These are phyloP conservation scores for Musa beccarii DNA, from an alignment of 176 grass and related monocot genomes.

Conservation along the genomic window DNA sequence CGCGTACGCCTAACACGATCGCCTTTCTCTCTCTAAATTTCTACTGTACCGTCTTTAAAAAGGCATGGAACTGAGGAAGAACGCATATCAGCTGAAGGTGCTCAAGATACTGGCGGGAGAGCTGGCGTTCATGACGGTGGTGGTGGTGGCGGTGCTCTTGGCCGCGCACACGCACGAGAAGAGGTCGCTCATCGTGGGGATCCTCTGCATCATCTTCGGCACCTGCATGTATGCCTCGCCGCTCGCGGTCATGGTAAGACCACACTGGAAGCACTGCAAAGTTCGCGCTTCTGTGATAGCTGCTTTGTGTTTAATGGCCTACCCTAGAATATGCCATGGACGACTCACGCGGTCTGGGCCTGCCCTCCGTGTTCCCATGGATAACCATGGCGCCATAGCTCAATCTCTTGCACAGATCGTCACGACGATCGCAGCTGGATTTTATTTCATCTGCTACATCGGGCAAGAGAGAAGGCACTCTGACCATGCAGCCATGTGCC, in stretches of 20 bases:
- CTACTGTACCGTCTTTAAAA: conserved; percentile 26
- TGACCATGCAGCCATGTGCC: too few species aligned
- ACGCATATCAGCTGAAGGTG: conserved; percentile 8
- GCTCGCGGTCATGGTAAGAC: conserved; percentile 33
- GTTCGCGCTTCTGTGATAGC: too few species aligned
- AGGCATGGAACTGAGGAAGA: neutral
- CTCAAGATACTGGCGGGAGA: conserved; percentile 28
- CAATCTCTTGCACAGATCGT: too few species aligned
- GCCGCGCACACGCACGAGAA: conserved; percentile 33
- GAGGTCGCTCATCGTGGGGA: conserved; percentile 47
- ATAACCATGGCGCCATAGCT: too few species aligned
- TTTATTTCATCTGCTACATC: too few species aligned
- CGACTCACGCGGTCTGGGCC: too few species aligned
- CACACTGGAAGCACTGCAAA: too few species aligned
- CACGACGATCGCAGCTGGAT: too few species aligned
- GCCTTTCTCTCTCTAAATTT: neutral
- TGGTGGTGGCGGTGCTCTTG: conserved; percentile 34
- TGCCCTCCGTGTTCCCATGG: too few species aligned
- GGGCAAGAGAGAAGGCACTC: too few species aligned
- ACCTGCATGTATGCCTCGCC: conserved; percentile 45
- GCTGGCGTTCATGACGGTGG: conserved; percentile 32
- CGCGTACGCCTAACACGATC: conserved; percentile 28
- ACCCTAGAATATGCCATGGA: too few species aligned
- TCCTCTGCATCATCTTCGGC: conserved; percentile 58
- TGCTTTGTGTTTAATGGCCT: too few species aligned